phyloP scores from a whole-genome alignment of 495 filamentous ascomycete genomes.

The Letharia columbiana region DNA sequence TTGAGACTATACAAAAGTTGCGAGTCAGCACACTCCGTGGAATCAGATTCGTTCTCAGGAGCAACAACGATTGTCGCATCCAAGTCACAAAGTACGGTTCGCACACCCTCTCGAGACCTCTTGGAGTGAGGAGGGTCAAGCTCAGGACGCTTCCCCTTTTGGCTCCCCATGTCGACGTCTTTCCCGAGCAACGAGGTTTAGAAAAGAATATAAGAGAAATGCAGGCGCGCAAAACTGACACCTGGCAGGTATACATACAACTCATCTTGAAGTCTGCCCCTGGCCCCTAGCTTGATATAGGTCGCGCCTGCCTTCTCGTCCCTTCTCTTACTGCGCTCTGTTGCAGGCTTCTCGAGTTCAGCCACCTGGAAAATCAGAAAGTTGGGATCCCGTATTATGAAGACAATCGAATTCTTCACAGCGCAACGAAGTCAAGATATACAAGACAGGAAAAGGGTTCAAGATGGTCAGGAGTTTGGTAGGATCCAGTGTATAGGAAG shows the following conservation, averaged over 20 bases:
- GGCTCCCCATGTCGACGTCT: constrained; percentile 16
- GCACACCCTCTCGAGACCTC: constrained; percentile 5
- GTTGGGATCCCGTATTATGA: not conserved
- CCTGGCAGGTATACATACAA: constrained; percentile 34
- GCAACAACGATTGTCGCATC: not conserved
- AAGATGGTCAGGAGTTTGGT: not conserved
- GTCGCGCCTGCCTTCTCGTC: constrained; percentile 22
- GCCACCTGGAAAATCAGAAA: not conserved
- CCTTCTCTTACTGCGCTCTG: constrained; percentile 23
- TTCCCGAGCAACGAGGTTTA: constrained; percentile 7
- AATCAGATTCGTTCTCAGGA: not conserved
- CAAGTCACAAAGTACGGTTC: constrained; percentile 4
- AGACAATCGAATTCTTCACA: not conserved
- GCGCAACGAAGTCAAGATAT: not conserved
- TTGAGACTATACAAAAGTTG: constrained; percentile 47
- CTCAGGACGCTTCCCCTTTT: constrained; percentile 8
- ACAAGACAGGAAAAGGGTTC: not conserved
- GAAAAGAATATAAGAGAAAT: not conserved
- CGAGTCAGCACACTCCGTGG: constrained; percentile 29
- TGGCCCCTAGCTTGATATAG: constrained; percentile 7
- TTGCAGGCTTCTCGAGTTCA: not conserved
- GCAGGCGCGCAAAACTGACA: constrained; percentile 8
- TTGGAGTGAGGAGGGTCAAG: constrained; percentile 6
- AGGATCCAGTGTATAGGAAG: not conserved
- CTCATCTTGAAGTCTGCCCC: constrained; percentile 35